Conservation (phyloP, 108 stramenopile genomes). For the Fragilaria radians region DNA sequence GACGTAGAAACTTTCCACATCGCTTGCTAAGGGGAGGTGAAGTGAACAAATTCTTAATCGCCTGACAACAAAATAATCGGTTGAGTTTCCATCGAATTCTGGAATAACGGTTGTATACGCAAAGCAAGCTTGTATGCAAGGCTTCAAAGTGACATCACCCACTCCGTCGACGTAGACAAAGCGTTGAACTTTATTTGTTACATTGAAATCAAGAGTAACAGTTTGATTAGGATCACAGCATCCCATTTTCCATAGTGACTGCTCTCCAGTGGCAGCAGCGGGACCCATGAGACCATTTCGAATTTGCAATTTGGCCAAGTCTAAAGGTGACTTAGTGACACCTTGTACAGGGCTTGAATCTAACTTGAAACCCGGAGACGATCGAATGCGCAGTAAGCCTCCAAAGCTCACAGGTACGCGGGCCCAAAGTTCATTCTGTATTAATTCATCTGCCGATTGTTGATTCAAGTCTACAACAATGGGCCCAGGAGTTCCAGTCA, state of each 20-base stretch:
- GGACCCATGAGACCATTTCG: constrained; percentile 35
- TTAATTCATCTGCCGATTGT: neutral
- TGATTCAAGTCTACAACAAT: constrained; percentile 17
- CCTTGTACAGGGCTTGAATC: constrained; percentile 17
- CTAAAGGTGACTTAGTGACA: constrained; percentile 1
- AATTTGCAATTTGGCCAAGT: constrained; percentile 20
- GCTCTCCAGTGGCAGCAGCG: constrained; percentile 11
- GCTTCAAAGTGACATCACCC: constrained; percentile 24
- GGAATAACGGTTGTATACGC: constrained; percentile 39
- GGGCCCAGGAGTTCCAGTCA: constrained; percentile 43
- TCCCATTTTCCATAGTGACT: constrained; percentile 30
- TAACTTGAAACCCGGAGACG: constrained; percentile 31
- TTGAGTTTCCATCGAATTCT: constrained; percentile 3
- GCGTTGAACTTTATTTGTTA: neutral
- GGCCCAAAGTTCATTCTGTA: constrained; percentile 30
- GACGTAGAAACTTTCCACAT: constrained; percentile 31
- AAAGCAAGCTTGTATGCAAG: constrained; percentile 40
- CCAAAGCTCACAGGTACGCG: constrained; percentile 21
- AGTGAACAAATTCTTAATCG: constrained; percentile 29
- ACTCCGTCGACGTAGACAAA: constrained; percentile 12
- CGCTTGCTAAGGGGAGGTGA: constrained; percentile 20
- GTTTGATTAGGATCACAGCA: constrained; percentile 34
- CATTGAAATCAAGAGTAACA: constrained; percentile 30
- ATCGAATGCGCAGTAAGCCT: constrained; percentile 27
- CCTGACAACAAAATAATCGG: constrained; percentile 23